Evolutionary conservation across 768 basidiomycete species (phyloP), one percentile per base, ranked within the genome.

Genomic region (Suillus bovinus): DNA sequence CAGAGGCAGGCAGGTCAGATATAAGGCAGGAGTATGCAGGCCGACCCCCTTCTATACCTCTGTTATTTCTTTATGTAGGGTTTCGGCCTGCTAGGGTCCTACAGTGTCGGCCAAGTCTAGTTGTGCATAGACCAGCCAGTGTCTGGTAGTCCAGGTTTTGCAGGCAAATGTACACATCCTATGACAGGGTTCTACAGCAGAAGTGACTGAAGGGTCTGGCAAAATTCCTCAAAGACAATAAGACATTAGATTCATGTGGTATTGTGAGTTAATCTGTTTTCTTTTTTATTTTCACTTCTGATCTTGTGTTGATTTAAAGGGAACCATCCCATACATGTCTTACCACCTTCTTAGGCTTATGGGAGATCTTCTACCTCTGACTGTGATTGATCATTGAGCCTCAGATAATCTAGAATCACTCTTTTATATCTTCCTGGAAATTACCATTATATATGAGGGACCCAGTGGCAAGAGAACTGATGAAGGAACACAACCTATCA

Each of bases 361-460:
- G n/a, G 33, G 33, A 34, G 14, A 22, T 1, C 0, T 1, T 24
- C 20, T 13, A 2, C 1, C 0, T 14, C 16, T n/a, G 1, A 1
- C 6, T 3, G 1, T 6, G 11, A 34, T 54, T 5, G 0, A 54
- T 2, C 9, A 54, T n/a, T 22, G 7, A n/a, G 33, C 52, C 33
- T 54, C 52, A 4, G 52, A 54, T 1, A 13, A 34, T n/a, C 52
- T 54, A 1, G 33, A 54, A 10, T 54, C n/a, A 0, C 52, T 54
- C 33, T 54, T 54, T 14, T 54, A 54, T 5, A 54, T 54, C 14
- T 7, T 54, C 13, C 52, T 54, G 0, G 2, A 54, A 54, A 20
- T 34, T 4, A 54, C 6, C 0, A 34, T 1, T 2, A 22, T 1
- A 14, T 34, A 54, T 2, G 9, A 34, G 4, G 33, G 52, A 14